Percentiles rank a stretch among this genome's conserved stretches.
Evolutionary conservation across 208 protist species (phyloP).

Genomic region (Naegleria fowleri): DNA sequence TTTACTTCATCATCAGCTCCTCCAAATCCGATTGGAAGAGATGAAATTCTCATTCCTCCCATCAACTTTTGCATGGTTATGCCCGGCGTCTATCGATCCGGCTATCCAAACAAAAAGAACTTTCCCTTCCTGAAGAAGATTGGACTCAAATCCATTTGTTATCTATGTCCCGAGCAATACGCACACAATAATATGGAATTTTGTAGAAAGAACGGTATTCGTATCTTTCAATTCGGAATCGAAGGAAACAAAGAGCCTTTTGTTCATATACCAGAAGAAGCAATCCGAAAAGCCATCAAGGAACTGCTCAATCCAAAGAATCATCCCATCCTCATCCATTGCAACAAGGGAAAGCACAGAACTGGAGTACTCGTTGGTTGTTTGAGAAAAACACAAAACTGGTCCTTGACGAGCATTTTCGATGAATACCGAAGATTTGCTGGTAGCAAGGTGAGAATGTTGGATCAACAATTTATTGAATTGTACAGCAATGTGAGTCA

Average conservation of each 20-base stretch:
- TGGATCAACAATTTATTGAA: constrained; percentile 95
- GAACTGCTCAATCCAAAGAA: constrained; percentile 77
- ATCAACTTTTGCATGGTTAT: constrained; percentile 92
- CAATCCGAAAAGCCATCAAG: constrained; percentile 73
- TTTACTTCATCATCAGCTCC: background rate
- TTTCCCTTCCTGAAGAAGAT: constrained; percentile 88
- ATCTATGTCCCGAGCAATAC: constrained; percentile 86
- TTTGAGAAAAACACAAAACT: constrained; percentile 81
- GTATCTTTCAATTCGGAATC: constrained; percentile 81
- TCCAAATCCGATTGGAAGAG: background rate
- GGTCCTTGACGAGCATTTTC: constrained; percentile 89
- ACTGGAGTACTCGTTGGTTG: constrained; percentile 87
- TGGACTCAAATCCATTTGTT: constrained; percentile 82
- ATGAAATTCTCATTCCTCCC: constrained; percentile 51
- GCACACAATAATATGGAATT: constrained; percentile 83
- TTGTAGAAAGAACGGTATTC: constrained; percentile 68
- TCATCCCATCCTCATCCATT: constrained; percentile 92
- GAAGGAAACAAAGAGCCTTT: constrained; percentile 95
- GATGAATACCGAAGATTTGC: constrained; percentile 90
- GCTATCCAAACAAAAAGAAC: constrained; percentile 93
- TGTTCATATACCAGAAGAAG: constrained; percentile 83
- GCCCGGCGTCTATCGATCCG: constrained; percentile 86
- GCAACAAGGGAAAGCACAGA: constrained; percentile 93
- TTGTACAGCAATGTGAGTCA: constrained; percentile 58
- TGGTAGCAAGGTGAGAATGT: constrained; percentile 79